Percentiles rank a stretch among this genome's conserved stretches.
These are phyloP conservation scores for Diaporthe citri DNA, from an alignment of 2,329 filamentous ascomycete genomes.

Conservation along the genomic window DNA sequence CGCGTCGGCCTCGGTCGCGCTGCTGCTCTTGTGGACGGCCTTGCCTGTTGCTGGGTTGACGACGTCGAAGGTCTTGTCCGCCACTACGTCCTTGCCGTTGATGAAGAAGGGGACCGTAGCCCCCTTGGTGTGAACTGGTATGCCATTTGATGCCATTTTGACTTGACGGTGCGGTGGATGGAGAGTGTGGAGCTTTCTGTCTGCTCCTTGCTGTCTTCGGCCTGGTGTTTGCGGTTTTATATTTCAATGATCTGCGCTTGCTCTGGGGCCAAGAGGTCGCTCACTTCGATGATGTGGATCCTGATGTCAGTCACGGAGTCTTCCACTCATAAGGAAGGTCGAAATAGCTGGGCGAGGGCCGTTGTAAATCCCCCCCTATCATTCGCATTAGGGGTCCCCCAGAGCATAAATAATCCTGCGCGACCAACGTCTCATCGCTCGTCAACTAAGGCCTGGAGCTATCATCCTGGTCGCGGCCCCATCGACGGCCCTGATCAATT, in stretches of 20 bases:
- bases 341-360: neutral
- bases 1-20: slow-evolving; percentile 47
- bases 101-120: slow-evolving; percentile 49
- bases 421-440: slow-evolving; percentile 26
- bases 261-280: slow-evolving; percentile 9
- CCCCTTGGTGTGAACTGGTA: slow-evolving; percentile 23
- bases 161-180: neutral
- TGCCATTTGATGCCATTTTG: slow-evolving; percentile 24
- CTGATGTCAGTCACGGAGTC: neutral
- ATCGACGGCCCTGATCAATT: neutral
- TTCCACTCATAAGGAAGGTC: slow-evolving; percentile 6
- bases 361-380: neutral
- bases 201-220: neutral
- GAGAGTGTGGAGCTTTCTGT: neutral
- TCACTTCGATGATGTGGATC: neutral
- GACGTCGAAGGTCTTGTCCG: slow-evolving; percentile 46
- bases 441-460: neutral
- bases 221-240: slow-evolving; percentile 1
- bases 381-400: slow-evolving; percentile 6
- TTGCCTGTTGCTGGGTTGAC: slow-evolving; percentile 48
- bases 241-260: neutral
- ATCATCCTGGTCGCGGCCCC: slow-evolving; percentile 12
- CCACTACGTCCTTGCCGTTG: slow-evolving; percentile 48
- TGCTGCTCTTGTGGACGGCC: slow-evolving; percentile 46
- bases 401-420: slow-evolving; percentile 19